Conservation (phyloP, 352 stramenopile species). For the Pythium sukuiense region DNA sequence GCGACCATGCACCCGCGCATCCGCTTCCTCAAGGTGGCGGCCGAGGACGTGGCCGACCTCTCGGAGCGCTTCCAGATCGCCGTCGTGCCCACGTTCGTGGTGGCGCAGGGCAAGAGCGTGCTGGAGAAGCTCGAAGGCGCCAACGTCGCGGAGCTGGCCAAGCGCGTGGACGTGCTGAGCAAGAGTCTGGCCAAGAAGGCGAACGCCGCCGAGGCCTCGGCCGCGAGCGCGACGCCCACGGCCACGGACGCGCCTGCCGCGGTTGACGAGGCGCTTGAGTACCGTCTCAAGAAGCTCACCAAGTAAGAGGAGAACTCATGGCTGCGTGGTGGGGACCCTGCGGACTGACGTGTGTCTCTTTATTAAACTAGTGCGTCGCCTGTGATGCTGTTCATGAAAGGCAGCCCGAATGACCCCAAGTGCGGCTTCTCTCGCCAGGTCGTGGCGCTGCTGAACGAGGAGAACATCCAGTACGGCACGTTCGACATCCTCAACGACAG, state of each 20-base stretch:
- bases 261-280: conserved; percentile 66
- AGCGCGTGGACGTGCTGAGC: conserved; percentile 82
- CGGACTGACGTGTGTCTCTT: not conserved
- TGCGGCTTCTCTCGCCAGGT: conserved; percentile 97
- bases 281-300: conserved; percentile 82
- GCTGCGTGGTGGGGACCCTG: not conserved
- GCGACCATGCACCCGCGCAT: conserved; percentile 81
- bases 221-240: conserved; percentile 17
- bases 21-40: conserved; percentile 85
- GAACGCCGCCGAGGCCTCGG: conserved; percentile 23
- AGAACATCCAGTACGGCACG: conserved; percentile 92
- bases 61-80: conserved; percentile 89
- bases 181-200: conserved; percentile 75
- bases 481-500: conserved; percentile 98
- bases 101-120: conserved; percentile 72
- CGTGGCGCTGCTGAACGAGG: conserved; percentile 91
- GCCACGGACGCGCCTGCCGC: conserved; percentile 17
- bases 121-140: conserved; percentile 84
- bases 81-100: conserved; percentile 94
- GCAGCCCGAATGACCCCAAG: conserved; percentile 91
- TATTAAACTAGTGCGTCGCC: conserved; percentile 50
- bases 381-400: conserved; percentile 99
- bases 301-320: conserved; percentile 37
- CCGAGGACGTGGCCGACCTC: conserved; percentile 79
- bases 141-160: conserved; percentile 82